A percentile compares a stretch with the other conserved stretches of the same genome.
Evolutionary conservation across 2,329 filamentous ascomycete species (phyloP).

Genomic region (Pseudodiploospora longispora): DNA sequence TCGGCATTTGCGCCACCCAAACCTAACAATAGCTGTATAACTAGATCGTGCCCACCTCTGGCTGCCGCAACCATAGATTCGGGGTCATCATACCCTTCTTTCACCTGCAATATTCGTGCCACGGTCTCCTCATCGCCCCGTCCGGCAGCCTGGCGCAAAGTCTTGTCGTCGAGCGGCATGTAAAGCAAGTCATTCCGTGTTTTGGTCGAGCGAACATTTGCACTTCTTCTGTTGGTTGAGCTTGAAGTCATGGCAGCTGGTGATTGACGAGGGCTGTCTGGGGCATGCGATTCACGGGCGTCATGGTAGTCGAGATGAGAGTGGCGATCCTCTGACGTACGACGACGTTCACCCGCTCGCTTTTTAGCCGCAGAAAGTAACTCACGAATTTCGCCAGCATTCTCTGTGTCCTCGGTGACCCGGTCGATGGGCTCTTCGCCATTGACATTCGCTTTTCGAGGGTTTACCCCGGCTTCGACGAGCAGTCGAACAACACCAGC

Average conservation of each 20-base stretch:
- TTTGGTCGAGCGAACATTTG: constrained; percentile 52
- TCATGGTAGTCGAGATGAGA: constrained; percentile 38
- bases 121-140: constrained; percentile 55
- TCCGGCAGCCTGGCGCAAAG: constrained; percentile 50
- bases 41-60: constrained; percentile 81
- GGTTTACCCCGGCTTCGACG: constrained; percentile 81
- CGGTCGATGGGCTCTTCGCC: constrained; percentile 88
- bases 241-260: constrained; percentile 32
- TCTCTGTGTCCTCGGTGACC: constrained; percentile 64
- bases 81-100: constrained; percentile 60
- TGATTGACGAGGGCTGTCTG: constrained; percentile 51
- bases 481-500: constrained; percentile 79
- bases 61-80: constrained; percentile 87
- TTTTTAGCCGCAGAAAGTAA: constrained; percentile 54
- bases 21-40: constrained; percentile 69
- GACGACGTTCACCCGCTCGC: constrained; percentile 44
- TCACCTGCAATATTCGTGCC: constrained; percentile 52
- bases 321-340: constrained; percentile 51
- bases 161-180: constrained; percentile 55
- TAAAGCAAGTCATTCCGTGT: constrained; percentile 57
- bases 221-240: constrained; percentile 39
- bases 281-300: constrained; percentile 43
- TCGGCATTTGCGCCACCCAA: constrained; percentile 60
- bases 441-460: constrained; percentile 81
- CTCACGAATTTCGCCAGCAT: constrained; percentile 70